Evolutionary conservation across 2,329 filamentous ascomycete genomes (phyloP).

Genomic region (Ampelomyces quisqualis): DNA sequence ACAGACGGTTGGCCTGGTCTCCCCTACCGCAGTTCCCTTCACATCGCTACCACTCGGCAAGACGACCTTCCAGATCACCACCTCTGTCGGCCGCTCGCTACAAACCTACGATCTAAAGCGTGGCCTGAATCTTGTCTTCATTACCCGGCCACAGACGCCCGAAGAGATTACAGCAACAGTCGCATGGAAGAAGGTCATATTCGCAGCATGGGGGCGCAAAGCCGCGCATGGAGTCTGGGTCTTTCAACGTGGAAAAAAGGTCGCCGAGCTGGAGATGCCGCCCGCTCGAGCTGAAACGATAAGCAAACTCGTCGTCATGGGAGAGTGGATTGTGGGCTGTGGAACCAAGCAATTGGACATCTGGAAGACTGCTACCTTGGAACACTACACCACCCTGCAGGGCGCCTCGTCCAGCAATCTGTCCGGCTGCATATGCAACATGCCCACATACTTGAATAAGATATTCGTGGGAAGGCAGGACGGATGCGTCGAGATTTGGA

Average conservation of each 20-base stretch:
- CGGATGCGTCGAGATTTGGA: slow-evolving; percentile 95
- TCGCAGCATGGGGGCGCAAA: slow-evolving; percentile 69
- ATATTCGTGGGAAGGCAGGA: slow-evolving; percentile 85
- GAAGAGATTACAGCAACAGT: slow-evolving; percentile 79
- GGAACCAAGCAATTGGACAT: slow-evolving; percentile 76
- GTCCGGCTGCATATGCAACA: slow-evolving; percentile 76
- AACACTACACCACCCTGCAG: slow-evolving; percentile 85
- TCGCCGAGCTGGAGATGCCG: slow-evolving; percentile 72
- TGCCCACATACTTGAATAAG: slow-evolving; percentile 97
- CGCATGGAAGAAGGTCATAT: slow-evolving; percentile 82
- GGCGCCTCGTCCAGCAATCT: slow-evolving; percentile 65
- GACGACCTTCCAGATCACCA: slow-evolving; percentile 95
- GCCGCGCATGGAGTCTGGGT: slow-evolving; percentile 75
- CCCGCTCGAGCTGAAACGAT: slow-evolving; percentile 68
- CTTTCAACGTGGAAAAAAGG: slow-evolving; percentile 85
- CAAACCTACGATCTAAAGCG: slow-evolving; percentile 94
- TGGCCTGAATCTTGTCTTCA: slow-evolving; percentile 88
- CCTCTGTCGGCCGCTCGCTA: slow-evolving; percentile 82
- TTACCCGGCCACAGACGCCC: slow-evolving; percentile 88
- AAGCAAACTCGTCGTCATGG: slow-evolving; percentile 76
- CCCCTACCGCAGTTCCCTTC: slow-evolving; percentile 86
- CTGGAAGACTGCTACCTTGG: slow-evolving; percentile 79
- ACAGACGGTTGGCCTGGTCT: slow-evolving; percentile 89
- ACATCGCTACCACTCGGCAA: slow-evolving; percentile 86
- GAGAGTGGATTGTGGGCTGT: slow-evolving; percentile 86